Conservation (phyloP, 2,329 filamentous ascomycete genomes). For the Scorias spongiosa region DNA sequence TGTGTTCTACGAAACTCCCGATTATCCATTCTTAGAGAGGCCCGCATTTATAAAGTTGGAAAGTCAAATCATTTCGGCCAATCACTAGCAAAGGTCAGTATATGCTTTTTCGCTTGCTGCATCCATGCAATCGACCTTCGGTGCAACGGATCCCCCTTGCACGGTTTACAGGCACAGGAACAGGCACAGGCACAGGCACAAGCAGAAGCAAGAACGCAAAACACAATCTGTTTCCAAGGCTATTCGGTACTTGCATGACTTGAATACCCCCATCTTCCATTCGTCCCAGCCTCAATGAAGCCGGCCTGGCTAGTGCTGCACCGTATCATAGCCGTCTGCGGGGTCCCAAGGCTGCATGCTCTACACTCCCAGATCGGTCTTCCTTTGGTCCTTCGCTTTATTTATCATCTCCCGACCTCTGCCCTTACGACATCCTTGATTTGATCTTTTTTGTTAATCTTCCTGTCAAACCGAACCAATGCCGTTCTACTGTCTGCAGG, state of each 20-base stretch:
- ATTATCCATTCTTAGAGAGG: no score
- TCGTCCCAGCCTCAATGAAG: no score
- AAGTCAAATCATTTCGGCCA: no score
- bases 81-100: no score
- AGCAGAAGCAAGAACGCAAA: background rate
- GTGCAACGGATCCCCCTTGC: background rate
- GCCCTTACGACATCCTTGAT: background rate
- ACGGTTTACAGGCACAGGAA: background rate
- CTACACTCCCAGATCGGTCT: background rate
- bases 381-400: background rate
- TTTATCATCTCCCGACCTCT: background rate
- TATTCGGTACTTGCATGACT: no score
- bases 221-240: no score
- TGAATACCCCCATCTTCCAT: no score
- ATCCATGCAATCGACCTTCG: background rate
- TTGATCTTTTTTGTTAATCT: background rate
- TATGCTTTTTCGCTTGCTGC: background rate
- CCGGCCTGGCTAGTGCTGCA: no score
- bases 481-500: conserved; percentile 68
- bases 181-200: background rate
- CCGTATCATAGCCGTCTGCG: no score
- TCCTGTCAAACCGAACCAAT: conserved; percentile 34
- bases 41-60: no score
- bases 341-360: no score
- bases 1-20: no score